Evolutionary conservation across 768 basidiomycete species (phyloP).

Genomic region (Leucocoprinus leucothites): DNA sequence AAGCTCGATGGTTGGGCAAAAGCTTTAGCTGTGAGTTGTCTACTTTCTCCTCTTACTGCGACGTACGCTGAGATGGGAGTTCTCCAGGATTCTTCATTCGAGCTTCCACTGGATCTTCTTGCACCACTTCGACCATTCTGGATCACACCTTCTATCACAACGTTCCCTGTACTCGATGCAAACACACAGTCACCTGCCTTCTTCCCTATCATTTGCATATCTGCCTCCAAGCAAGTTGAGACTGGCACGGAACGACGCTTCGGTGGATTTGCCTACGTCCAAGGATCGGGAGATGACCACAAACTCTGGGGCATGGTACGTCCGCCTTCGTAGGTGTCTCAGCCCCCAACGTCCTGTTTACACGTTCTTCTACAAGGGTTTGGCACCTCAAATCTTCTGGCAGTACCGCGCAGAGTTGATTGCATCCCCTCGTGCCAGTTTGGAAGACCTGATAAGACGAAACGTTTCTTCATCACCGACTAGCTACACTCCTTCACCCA

Average conservation of each 20-base stretch:
- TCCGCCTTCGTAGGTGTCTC: background rate
- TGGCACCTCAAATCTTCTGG: constrained; percentile 79
- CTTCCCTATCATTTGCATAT: constrained; percentile 76
- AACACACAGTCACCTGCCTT: constrained; percentile 25
- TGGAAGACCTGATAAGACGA: constrained; percentile 42
- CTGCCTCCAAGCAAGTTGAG: constrained; percentile 71
- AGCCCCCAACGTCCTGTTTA: constrained; percentile 1
- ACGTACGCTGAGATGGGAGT: background rate
- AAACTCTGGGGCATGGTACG: constrained; percentile 82
- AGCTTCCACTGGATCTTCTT: constrained; percentile 48
- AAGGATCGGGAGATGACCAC: constrained; percentile 94
- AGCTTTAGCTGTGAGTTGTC: constrained; percentile 54
- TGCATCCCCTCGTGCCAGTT: constrained; percentile 38
- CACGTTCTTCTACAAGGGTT: constrained; percentile 45
- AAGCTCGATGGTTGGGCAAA: constrained; percentile 67
- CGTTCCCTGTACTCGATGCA: constrained; percentile 33
- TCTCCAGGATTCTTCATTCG: constrained; percentile 67
- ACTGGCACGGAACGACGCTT: constrained; percentile 59
- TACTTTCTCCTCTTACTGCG: background rate
- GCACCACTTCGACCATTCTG: constrained; percentile 82
- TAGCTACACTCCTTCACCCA: background rate
- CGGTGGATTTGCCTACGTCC: constrained; percentile 82
- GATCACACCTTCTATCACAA: constrained; percentile 71
- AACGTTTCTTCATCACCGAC: constrained; percentile 19
- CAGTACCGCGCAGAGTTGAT: constrained; percentile 47